Base-by-base conservation (phyloP, 2,329 filamentous ascomycete species). In the Colletotrichum acutatum region DNA sequence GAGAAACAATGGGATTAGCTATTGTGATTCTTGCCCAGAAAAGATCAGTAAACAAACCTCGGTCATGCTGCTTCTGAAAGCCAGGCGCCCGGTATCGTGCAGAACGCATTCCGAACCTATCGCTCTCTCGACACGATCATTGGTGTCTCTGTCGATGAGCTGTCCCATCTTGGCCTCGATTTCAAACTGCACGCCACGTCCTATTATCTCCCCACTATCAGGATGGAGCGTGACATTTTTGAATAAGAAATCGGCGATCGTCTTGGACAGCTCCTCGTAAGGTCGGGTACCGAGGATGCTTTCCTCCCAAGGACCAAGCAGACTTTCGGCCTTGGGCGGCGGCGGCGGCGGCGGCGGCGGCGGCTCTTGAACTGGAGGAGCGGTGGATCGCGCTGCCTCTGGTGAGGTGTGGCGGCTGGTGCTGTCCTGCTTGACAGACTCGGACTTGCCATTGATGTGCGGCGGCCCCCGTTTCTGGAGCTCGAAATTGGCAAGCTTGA, bases 91-190 rank as follows among this genome's bases (percentile, higher is more conserved):
- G 28, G 87, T 88, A 37, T 90, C 88, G 59, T 86, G 86, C 24
- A 97, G 82, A 7, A 97, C 85, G 60, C 90, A 93, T 80, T 97
- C 93, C 0, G 94, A 92, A 26, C 88, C 82, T 5, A 97, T 87
- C 6, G 90, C 90, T 11, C 95, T 83, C 11, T 88, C 84, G 30
- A 95, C 84, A n/a, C 94, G 89, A 59, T 91, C 87, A 69, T 92
- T 90, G 7, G 90, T 93, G 74, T 92, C 89, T 79, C 90, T 91
- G 80, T 94, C 92, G 70, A 96, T 90, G 16, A 98, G 87, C 30
- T 91, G 92, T 22, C 97, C 97, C 60, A 98, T 86, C 82, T 98
- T 98, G 11, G 95, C 97, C 84, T 99, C 97, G 67, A 99, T 94
- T 82, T 99, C 97, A 66, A 98, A 91, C 73, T 94, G 89, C 16